Evolutionary conservation across 192 early-diverging fungal genomes (phyloP).

Genomic region (Thoreauomyces humboldtii): DNA sequence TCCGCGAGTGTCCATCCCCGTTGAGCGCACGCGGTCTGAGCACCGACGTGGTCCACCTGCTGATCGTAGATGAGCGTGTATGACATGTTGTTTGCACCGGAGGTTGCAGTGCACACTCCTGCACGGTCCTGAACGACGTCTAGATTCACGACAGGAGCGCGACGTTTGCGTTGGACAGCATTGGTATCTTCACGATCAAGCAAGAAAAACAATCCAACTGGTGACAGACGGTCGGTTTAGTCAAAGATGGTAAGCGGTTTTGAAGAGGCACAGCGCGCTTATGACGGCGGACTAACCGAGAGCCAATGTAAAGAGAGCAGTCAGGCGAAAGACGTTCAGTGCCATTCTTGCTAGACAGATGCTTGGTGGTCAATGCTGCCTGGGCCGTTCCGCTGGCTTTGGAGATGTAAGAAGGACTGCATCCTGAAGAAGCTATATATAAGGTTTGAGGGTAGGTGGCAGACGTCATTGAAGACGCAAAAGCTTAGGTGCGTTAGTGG

Average conservation of each 20-base stretch:
- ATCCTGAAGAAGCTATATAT: too few species aligned
- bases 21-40: background rate
- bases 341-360: constrained; percentile 11
- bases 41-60: background rate
- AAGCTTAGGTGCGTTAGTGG: too few species aligned
- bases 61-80: background rate
- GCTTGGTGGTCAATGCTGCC: too few species aligned
- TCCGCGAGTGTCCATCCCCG: background rate
- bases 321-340: constrained; percentile 13
- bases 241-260: too few species aligned
- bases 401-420: too few species aligned
- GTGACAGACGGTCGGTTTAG: background rate
- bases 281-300: background rate
- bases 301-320: constrained; percentile 4
- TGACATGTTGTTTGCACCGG: background rate
- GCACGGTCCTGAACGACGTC: background rate
- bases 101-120: background rate
- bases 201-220: background rate
- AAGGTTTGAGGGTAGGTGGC: too few species aligned
- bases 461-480: too few species aligned
- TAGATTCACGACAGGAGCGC: background rate
- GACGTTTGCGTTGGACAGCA: background rate
- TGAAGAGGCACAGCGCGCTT: too few species aligned
- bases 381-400: too few species aligned
- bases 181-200: background rate